phyloP scores from a whole-genome alignment of 225 moss, liverwort and hornwort species.

The Physcomitrium patens region DNA sequence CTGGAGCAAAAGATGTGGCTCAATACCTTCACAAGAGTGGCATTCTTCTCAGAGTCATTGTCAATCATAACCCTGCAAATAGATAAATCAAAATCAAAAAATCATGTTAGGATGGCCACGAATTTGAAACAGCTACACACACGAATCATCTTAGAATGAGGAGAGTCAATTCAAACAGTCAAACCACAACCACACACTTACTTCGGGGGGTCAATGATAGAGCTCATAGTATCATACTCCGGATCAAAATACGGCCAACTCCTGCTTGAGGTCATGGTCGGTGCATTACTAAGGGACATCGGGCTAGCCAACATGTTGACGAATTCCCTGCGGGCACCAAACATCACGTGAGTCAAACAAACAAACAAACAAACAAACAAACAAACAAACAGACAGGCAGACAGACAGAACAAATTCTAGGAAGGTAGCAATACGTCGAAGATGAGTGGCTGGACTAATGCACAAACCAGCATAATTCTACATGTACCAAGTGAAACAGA shows the following conservation, averaged over 20 bases:
- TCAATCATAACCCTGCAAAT: slow-evolving; percentile 57
- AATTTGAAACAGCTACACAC: slow-evolving; percentile 1
- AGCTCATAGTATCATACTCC: slow-evolving; percentile 61
- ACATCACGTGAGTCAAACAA: neutral
- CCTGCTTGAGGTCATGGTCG: slow-evolving; percentile 42
- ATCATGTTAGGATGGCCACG: neutral
- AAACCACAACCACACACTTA: slow-evolving; percentile 26
- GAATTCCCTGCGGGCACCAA: slow-evolving; percentile 23
- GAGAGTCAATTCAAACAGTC: neutral
- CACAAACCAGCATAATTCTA: slow-evolving; percentile 14
- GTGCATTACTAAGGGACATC: slow-evolving; percentile 45
- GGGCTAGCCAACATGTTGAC: slow-evolving; percentile 48
- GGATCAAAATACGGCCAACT: slow-evolving; percentile 67
- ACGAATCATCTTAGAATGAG: neutral
- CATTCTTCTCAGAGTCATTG: slow-evolving; percentile 46
- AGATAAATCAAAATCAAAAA: neutral
- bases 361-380: no score
- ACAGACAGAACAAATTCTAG: neutral
- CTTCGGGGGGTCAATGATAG: slow-evolving; percentile 60
- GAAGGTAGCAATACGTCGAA: neutral
- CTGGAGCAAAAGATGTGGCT: neutral
- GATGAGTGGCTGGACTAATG: neutral
- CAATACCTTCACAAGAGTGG: slow-evolving; percentile 59
- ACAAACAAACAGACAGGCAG: no score
- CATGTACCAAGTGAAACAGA: neutral